phyloP scores from a whole-genome alignment of 2,329 filamentous ascomycete species.

The Paramyrothecium roridum region DNA sequence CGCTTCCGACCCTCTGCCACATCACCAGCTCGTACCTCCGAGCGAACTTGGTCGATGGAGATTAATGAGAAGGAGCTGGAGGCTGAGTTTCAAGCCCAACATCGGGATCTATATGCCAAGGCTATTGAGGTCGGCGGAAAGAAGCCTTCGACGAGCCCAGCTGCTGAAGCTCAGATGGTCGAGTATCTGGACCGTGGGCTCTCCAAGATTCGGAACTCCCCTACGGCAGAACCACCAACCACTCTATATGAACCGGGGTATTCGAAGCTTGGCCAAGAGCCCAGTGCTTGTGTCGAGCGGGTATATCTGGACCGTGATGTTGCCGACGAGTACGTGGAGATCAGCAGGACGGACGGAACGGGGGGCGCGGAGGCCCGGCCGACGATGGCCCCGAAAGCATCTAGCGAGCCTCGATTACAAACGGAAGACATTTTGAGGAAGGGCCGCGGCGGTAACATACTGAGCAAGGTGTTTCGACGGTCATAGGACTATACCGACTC shows the following conservation, averaged over 20 bases:
- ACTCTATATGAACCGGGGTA: conserved; percentile 20
- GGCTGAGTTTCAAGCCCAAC: conserved; percentile 41
- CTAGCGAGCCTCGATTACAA: conserved; percentile 8
- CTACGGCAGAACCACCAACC: conserved; percentile 8
- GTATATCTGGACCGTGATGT: conserved; percentile 18
- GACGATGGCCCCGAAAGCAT: conserved; percentile 8
- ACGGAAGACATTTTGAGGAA: conserved; percentile 7
- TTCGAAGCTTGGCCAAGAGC: conserved; percentile 25
- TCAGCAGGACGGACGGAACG: conserved; percentile 21
- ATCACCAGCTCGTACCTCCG: conserved; percentile 32
- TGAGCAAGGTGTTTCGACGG: conserved; percentile 33
- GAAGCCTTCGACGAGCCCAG: conserved; percentile 35
- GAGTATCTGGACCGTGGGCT: conserved; percentile 44
- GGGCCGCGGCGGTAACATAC: conserved; percentile 24
- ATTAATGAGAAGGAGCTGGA: conserved; percentile 47
- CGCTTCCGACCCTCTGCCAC: conserved; percentile 32
- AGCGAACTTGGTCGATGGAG: conserved; percentile 36
- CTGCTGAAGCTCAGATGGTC: conserved; percentile 44
- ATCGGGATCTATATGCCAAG: conserved; percentile 44
- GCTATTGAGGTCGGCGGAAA: conserved; percentile 31
- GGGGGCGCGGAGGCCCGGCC: conserved; percentile 11
- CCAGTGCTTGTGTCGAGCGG: conserved; percentile 20
- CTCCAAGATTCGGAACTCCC: conserved; percentile 35
- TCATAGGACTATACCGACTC: conserved; percentile 4
- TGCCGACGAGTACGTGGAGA: conserved; percentile 31